Evolutionary conservation across 768 basidiomycete species (phyloP).

Genomic region (Russula virescens): DNA sequence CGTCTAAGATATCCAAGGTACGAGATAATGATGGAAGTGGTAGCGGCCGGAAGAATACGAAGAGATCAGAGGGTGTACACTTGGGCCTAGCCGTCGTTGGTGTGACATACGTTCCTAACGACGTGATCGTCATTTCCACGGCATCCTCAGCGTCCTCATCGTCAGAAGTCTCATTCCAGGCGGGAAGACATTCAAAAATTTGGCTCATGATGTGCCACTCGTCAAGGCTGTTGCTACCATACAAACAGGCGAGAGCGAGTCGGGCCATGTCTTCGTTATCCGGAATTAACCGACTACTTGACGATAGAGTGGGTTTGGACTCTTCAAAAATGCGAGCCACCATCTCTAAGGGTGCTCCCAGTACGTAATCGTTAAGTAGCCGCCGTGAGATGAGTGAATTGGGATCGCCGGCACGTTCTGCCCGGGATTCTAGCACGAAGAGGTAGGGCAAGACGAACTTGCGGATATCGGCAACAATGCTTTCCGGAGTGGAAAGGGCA

Average conservation of each 20-base stretch:
- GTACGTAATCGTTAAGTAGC: conserved; percentile 65
- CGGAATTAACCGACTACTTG: conserved; percentile 64
- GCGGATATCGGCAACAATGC: conserved; percentile 61
- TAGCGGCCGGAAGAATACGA: conserved; percentile 78
- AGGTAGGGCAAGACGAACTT: conserved; percentile 88
- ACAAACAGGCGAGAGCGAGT: conserved; percentile 82
- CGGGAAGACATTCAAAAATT: conserved; percentile 95
- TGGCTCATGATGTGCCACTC: conserved; percentile 82
- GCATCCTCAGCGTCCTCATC: conserved; percentile 63
- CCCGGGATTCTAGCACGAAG: conserved; percentile 83
- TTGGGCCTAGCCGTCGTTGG: conserved; percentile 59
- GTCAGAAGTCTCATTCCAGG: conserved; percentile 63
- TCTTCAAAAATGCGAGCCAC: conserved; percentile 78
- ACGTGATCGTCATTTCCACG: conserved; percentile 74
- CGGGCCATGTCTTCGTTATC: conserved; percentile 81
- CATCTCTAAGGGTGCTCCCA: conserved; percentile 59
- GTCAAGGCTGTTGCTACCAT: conserved; percentile 66
- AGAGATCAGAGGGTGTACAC: conserved; percentile 62
- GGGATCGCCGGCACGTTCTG: conserved; percentile 71
- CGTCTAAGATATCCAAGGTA: conserved; percentile 85
- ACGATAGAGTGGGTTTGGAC: conserved; percentile 82
- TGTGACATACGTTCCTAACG: conserved; percentile 71
- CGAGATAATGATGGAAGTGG: conserved; percentile 69
- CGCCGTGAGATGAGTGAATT: conserved; percentile 62
- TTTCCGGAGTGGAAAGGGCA: conserved; percentile 57